Conservation (phyloP, 2,329 filamentous ascomycete genomes). For the Venturia carpophila region DNA sequence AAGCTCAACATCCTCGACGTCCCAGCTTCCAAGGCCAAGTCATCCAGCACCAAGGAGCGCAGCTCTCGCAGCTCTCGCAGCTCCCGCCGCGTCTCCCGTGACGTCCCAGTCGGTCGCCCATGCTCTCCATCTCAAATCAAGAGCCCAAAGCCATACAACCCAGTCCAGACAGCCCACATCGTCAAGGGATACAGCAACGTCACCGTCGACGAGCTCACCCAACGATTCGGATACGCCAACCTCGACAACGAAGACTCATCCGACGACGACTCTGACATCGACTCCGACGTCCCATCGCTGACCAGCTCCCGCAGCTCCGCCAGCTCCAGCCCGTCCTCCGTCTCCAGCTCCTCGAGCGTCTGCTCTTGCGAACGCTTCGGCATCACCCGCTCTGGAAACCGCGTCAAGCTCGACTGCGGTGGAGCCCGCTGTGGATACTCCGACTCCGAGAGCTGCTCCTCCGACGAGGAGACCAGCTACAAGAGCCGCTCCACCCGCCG, state of each 20-base stretch:
- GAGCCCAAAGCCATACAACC: slow-evolving; percentile 81
- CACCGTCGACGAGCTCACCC: slow-evolving; percentile 70
- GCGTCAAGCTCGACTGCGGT: slow-evolving; percentile 93
- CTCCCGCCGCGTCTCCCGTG: slow-evolving; percentile 49
- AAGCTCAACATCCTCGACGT: slow-evolving; percentile 97
- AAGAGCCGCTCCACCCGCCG: slow-evolving; percentile 41
- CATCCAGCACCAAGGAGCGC: slow-evolving; percentile 21
- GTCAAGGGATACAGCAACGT: slow-evolving; percentile 70
- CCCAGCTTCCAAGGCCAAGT: slow-evolving; percentile 43
- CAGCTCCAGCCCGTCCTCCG: slow-evolving; percentile 59
- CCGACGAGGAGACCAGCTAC: slow-evolving; percentile 55
- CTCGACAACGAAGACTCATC: slow-evolving; percentile 53
- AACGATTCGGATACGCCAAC: slow-evolving; percentile 59
- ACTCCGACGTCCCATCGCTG: slow-evolving; percentile 64
- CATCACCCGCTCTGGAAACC: slow-evolving; percentile 85
- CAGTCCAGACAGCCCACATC: slow-evolving; percentile 80
- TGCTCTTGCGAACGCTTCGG: slow-evolving; percentile 96
- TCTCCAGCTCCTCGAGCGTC: slow-evolving; percentile 45
- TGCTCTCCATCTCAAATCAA: slow-evolving; percentile 84
- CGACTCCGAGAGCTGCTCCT: slow-evolving; percentile 64
- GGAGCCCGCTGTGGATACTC: slow-evolving; percentile 79
- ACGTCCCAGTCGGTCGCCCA: slow-evolving; percentile 81
- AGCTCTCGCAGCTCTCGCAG: slow-evolving; percentile 30
- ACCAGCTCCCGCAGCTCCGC: slow-evolving; percentile 72
- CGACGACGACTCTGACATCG: slow-evolving; percentile 53